Conservation (phyloP, 23 red algal genomes). For the Gracilaria caudata region DNA sequence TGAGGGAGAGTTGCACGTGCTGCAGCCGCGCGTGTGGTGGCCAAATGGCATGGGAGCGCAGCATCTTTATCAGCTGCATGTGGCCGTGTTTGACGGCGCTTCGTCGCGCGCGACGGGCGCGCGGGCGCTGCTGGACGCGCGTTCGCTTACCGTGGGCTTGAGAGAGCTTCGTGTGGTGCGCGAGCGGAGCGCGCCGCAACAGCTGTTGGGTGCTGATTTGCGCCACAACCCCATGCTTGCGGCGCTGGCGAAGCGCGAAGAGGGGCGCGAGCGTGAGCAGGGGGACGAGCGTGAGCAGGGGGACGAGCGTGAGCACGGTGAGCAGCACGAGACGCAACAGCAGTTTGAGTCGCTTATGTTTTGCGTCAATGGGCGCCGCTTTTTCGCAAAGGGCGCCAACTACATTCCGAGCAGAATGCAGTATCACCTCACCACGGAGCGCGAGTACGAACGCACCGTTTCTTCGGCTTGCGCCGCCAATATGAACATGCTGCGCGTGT, state of each 20-base stretch:
- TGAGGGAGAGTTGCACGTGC: background rate
- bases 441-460: slow-evolving; percentile 8
- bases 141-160: slow-evolving; percentile 12
- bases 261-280: too few relatives aligned
- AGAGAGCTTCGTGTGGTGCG: slow-evolving; percentile 3
- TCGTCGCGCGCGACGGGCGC: background rate
- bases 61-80: slow-evolving; percentile 21
- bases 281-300: too few relatives aligned
- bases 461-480: slow-evolving; percentile 11
- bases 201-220: too few relatives aligned
- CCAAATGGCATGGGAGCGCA: slow-evolving; percentile 54
- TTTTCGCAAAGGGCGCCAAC: slow-evolving; percentile 66
- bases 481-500: slow-evolving; percentile 69
- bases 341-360: slow-evolving; percentile 36
- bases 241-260: too few relatives aligned
- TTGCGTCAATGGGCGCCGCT: slow-evolving; percentile 35
- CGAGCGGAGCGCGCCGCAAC: too few relatives aligned
- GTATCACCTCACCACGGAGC: background rate
- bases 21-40: slow-evolving; percentile 43
- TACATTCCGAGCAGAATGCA: slow-evolving; percentile 35
- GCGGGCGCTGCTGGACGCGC: background rate
- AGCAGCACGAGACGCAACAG: background rate
- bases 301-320: too few relatives aligned
- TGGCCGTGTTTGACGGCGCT: background rate
- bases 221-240: slow-evolving; percentile 11